Evolutionary conservation across 805 yeast genomes (phyloP).

Genomic region (Candida corydali): DNA sequence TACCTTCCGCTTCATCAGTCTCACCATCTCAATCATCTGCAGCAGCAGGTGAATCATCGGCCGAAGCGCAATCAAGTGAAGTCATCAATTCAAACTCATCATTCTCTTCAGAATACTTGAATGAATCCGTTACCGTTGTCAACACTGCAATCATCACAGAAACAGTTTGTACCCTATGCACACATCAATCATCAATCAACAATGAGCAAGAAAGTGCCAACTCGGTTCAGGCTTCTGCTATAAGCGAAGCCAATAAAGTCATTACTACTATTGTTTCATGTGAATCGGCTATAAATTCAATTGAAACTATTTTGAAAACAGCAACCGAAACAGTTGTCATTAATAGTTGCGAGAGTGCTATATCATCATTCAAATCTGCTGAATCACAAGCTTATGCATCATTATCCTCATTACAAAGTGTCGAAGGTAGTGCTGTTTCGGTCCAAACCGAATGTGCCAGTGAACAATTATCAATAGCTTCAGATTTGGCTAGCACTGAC

Average conservation of each 20-base stretch:
- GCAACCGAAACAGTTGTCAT: conserved; percentile 5
- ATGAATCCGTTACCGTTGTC: no score
- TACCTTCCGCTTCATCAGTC: conserved; percentile 9
- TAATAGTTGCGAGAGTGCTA: conserved; percentile 5
- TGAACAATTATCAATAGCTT: conserved; percentile 6
- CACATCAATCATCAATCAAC: conserved; percentile 5
- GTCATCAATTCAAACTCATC: neutral
- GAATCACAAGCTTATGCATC: conserved; percentile 7
- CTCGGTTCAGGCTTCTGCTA: conserved; percentile 4
- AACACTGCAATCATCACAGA: conserved; percentile 2
- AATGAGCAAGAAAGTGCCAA: conserved; percentile 4
- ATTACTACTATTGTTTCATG: conserved; percentile 8
- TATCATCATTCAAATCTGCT: conserved; percentile 3
- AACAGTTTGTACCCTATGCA: conserved; percentile 3
- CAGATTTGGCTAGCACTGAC: conserved; percentile 2
- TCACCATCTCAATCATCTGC: conserved; percentile 1
- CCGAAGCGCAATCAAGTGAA: neutral
- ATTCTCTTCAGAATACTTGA: no score
- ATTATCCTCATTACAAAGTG: conserved; percentile 3
- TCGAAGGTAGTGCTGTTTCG: conserved; percentile 1
- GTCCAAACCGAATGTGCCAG: conserved; percentile 1
- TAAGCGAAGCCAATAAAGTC: conserved; percentile 1
- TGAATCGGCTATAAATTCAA: conserved; percentile 8
- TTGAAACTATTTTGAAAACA: conserved; percentile 5
- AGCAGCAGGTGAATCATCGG: conserved; percentile 7